Conservation (phyloP, 306 rosid species). For the Pyrus pyrifolia region DNA sequence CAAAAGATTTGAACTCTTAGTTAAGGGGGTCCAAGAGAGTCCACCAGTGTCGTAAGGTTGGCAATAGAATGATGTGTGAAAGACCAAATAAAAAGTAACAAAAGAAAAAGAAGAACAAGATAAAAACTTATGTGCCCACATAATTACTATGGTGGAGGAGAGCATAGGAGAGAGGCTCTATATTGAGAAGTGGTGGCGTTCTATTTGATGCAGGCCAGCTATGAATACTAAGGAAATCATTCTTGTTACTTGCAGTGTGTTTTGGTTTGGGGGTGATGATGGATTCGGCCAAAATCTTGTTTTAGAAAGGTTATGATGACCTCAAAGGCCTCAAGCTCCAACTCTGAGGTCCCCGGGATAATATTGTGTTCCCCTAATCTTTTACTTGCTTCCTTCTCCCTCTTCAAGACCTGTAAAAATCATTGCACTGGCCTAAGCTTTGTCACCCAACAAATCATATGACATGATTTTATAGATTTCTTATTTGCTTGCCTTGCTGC, state of each 20-base stretch:
- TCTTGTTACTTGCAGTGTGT: constrained; percentile 41
- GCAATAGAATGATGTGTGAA: constrained; percentile 44
- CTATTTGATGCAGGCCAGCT: constrained; percentile 40
- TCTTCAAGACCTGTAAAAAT: constrained; percentile 13
- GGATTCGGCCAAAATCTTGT: constrained; percentile 27
- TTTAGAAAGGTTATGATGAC: constrained; percentile 26
- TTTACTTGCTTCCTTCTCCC: neutral
- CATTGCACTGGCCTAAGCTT: constrained; percentile 14
- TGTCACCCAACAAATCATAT: constrained; percentile 9
- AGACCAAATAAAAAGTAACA: neutral
- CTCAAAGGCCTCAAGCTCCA: constrained; percentile 5
- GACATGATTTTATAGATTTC: neutral
- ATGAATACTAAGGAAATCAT: constrained; percentile 26
- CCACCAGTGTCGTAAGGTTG: constrained; percentile 34
- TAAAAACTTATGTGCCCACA: neutral
- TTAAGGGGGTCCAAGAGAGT: neutral
- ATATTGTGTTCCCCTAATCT: constrained; percentile 1
- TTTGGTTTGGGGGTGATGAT: constrained; percentile 36
- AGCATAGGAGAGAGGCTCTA: neutral
- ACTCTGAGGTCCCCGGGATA: constrained; percentile 7
- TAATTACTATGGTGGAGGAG: neutral
- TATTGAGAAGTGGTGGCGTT: neutral
- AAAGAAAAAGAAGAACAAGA: neutral
- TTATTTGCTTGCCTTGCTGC: constrained; percentile 1
- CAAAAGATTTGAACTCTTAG: no score